Evolutionary conservation across 495 filamentous ascomycete species (phyloP).

Genomic region (Niebla homalea): DNA sequence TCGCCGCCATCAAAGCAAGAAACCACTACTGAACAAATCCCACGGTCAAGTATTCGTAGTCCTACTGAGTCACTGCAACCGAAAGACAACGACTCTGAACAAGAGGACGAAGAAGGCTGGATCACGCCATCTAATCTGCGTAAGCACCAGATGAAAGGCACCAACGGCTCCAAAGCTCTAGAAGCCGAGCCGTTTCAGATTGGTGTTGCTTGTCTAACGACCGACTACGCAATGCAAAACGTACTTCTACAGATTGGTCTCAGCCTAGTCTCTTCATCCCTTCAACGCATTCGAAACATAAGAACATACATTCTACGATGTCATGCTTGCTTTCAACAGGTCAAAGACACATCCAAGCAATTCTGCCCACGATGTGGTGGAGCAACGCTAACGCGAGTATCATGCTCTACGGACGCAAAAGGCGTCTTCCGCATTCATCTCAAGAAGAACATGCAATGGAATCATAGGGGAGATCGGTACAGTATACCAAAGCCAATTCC

Average conservation of each 20-base stretch:
- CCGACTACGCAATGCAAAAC: conserved; percentile 96
- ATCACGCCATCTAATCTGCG: conserved; percentile 90
- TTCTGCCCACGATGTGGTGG: conserved; percentile 91
- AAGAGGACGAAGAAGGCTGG: conserved; percentile 76
- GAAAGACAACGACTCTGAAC: conserved; percentile 46
- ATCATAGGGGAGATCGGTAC: conserved; percentile 77
- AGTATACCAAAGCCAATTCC: conserved; percentile 84
- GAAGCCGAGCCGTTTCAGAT: conserved; percentile 47
- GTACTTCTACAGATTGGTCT: conserved; percentile 88
- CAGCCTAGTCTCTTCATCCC: conserved; percentile 61
- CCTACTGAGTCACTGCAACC: background rate
- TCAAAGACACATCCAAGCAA: conserved; percentile 75
- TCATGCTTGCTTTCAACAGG: conserved; percentile 82
- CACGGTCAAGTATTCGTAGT: background rate
- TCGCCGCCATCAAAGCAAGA: too few species aligned
- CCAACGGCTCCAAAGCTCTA: conserved; percentile 32
- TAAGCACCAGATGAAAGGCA: conserved; percentile 60
- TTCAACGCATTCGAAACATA: conserved; percentile 64
- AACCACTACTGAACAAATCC: background rate
- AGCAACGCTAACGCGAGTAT: conserved; percentile 70
- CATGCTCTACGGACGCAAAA: conserved; percentile 64
- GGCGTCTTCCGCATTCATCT: conserved; percentile 80
- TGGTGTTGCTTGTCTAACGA: conserved; percentile 76
- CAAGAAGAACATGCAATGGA: conserved; percentile 94
- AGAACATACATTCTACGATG: conserved; percentile 83